phyloP scores from a whole-genome alignment of 2,329 filamentous ascomycete species.

The Trichoderma asperellum region DNA sequence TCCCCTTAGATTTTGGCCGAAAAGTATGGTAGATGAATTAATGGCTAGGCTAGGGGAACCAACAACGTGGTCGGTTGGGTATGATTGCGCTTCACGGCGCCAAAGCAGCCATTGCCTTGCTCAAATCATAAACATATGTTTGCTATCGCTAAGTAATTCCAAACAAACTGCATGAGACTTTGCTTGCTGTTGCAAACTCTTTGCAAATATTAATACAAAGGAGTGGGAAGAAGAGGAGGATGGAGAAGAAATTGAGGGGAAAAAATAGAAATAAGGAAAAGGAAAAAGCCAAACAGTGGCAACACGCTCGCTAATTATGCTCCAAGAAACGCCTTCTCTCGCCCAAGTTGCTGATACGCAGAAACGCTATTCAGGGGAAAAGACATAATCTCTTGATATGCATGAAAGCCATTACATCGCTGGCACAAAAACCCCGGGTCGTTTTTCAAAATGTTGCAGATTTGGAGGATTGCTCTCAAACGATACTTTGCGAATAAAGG shows the following conservation, averaged over 20 bases:
- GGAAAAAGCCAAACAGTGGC: not conserved
- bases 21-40: not conserved
- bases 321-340: not conserved
- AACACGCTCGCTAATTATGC: constrained; percentile 1
- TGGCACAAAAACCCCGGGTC: constrained; percentile 15
- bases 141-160: not conserved
- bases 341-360: constrained; percentile 16
- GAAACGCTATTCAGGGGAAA: constrained; percentile 16
- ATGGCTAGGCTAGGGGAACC: not conserved
- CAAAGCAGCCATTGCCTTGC: not conserved
- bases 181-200: not conserved
- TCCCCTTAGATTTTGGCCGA: not conserved
- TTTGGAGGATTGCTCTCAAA: constrained; percentile 6
- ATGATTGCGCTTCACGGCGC: not conserved
- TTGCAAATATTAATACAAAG: not conserved
- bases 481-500: constrained; percentile 20
- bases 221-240: not conserved
- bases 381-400: constrained; percentile 7
- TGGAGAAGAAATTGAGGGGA: not conserved
- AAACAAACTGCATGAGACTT: not conserved
- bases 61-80: not conserved
- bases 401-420: constrained; percentile 13
- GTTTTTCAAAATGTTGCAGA: not conserved
- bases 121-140: not conserved
- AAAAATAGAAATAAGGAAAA: not conserved